phyloP scores from a whole-genome alignment of 371 early-diverging fungal species.

The Mortierella sp. region DNA sequence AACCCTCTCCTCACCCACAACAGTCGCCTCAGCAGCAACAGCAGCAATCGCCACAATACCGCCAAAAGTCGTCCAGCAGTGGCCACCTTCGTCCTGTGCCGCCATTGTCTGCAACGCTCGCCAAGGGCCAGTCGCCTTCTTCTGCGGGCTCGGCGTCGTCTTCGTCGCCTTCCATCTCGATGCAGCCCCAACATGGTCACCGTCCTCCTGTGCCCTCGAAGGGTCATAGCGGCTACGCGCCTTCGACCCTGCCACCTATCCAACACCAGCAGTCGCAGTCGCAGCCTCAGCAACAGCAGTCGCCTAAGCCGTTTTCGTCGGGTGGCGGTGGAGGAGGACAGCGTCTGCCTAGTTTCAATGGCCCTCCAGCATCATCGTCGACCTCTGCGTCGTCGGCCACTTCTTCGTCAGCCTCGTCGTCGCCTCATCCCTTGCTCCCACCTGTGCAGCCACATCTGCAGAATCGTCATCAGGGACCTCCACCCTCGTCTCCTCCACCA shows the following conservation, averaged over 20 bases:
- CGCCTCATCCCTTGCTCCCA: constrained; percentile 12
- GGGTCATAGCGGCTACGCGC: constrained; percentile 19
- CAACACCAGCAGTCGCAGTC: constrained; percentile 12
- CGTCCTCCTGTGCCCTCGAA: constrained; percentile 21
- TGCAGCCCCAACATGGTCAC: constrained; percentile 23
- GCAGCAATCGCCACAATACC: constrained; percentile 18
- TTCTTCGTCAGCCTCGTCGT: not conserved
- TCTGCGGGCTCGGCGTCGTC: constrained; percentile 5
- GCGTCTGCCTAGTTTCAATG: constrained; percentile 23
- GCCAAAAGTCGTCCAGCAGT: constrained; percentile 20
- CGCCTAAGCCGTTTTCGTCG: constrained; percentile 9
- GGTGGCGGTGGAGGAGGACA: not conserved
- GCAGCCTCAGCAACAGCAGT: constrained; percentile 19
- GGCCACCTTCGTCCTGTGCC: constrained; percentile 8
- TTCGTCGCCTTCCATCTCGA: constrained; percentile 12
- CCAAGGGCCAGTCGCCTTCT: not conserved
- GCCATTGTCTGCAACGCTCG: not conserved
- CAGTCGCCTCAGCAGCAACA: constrained; percentile 20
- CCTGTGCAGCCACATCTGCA: constrained; percentile 6
- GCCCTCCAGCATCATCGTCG: constrained; percentile 9
- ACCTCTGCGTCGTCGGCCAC: not conserved
- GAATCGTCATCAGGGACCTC: constrained; percentile 5
- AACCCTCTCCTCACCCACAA: constrained; percentile 7
- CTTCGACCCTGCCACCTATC: constrained; percentile 10
- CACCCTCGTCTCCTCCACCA: constrained; percentile 4